Evolutionary conservation across 768 basidiomycete genomes (phyloP).

Genomic region (Paxillus rubicundulus): DNA sequence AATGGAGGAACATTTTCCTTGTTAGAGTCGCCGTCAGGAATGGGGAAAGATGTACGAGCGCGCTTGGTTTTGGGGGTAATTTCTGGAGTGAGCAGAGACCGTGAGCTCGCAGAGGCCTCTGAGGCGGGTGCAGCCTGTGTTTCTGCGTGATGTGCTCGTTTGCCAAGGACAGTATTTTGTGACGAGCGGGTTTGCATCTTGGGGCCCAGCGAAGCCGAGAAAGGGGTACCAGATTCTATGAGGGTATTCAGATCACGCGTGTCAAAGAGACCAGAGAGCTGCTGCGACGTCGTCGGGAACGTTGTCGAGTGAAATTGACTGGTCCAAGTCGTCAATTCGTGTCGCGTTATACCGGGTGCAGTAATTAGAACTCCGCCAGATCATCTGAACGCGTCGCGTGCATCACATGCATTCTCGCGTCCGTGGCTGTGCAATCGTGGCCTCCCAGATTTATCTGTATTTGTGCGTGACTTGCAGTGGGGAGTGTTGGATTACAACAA

Average conservation of each 20-base stretch:
- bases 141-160: slow-evolving; percentile 44
- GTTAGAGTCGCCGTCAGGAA: slow-evolving; percentile 55
- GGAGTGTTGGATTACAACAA: no score
- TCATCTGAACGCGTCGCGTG: slow-evolving; percentile 24
- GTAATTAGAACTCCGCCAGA: slow-evolving; percentile 26
- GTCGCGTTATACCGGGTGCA: slow-evolving; percentile 15
- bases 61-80: slow-evolving; percentile 67
- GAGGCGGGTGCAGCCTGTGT: slow-evolving; percentile 5
- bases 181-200: slow-evolving; percentile 42
- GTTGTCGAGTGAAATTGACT: neutral
- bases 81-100: slow-evolving; percentile 46
- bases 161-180: slow-evolving; percentile 50
- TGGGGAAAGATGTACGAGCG: slow-evolving; percentile 43
- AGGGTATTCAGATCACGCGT: neutral
- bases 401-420: slow-evolving; percentile 12
- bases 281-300: neutral
- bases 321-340: neutral
- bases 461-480: no score
- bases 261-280: neutral
- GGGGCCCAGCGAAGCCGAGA: neutral
- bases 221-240: neutral
- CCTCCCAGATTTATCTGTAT: no score
- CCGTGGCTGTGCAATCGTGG: neutral
- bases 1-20: slow-evolving; percentile 81
- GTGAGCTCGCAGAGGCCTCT: slow-evolving; percentile 3